Percentiles rank a stretch among this genome's conserved stretches.
Evolutionary conservation across 371 early-diverging fungal species (phyloP).

Genomic region (Actinomucor elegans): DNA sequence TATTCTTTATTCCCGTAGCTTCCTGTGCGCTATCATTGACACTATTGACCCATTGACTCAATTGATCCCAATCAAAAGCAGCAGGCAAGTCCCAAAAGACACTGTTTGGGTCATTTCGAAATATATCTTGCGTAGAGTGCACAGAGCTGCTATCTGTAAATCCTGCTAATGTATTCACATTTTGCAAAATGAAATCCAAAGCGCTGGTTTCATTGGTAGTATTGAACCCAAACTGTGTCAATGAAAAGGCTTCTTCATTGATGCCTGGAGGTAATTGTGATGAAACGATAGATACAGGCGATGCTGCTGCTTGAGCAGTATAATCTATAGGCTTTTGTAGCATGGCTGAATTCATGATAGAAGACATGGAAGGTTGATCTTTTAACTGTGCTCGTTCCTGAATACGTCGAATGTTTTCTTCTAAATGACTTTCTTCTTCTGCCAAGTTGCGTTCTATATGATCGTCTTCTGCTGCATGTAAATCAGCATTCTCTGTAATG

Average conservation of each 20-base stretch:
- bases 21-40: no score
- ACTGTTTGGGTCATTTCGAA: slow-evolving; percentile 38
- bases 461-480: slow-evolving; percentile 10
- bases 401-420: slow-evolving; percentile 1
- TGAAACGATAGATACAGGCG: background rate
- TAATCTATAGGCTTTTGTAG: background rate
- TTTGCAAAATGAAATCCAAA: slow-evolving; percentile 14
- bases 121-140: slow-evolving; percentile 8
- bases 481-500: slow-evolving; percentile 24
- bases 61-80: slow-evolving; percentile 34
- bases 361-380: background rate
- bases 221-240: slow-evolving; percentile 41
- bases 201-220: slow-evolving; percentile 18
- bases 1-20: no score
- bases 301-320: slow-evolving; percentile 3
- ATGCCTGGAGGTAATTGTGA: background rate
- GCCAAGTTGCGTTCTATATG: background rate
- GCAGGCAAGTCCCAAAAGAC: slow-evolving; percentile 39
- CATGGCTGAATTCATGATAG: slow-evolving; percentile 11
- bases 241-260: slow-evolving; percentile 34
- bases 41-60: slow-evolving; percentile 24
- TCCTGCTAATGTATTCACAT: background rate
- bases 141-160: background rate
- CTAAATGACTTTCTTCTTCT: slow-evolving; percentile 7
- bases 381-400: background rate